Conservation (phyloP, 139 green algal genomes). For the Spirogloea muscicola region DNA sequence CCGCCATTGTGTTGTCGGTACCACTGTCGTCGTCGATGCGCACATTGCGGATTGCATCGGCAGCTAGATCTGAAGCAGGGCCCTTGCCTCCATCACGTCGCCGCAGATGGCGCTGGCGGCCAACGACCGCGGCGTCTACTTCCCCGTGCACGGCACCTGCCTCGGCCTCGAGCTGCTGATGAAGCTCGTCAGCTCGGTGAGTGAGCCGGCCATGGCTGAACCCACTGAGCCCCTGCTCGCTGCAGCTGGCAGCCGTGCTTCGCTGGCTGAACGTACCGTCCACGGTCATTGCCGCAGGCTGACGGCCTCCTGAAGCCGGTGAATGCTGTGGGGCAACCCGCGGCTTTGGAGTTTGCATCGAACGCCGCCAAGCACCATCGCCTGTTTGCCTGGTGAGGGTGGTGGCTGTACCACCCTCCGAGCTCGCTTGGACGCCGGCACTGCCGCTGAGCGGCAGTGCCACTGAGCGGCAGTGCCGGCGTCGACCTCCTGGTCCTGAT, state of each 20-base stretch:
- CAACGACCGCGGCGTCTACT: slow-evolving; percentile 49
- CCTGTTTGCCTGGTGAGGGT: slow-evolving; percentile 7
- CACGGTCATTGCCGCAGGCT: background rate
- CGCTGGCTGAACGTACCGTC: background rate
- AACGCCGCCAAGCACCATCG: background rate
- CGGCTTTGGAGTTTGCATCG: background rate
- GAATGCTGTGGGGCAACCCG: background rate
- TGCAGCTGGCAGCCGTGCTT: background rate
- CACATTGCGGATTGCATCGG: background rate
- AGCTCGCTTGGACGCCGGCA: too few relatives aligned
- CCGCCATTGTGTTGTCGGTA: background rate
- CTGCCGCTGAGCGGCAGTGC: too few relatives aligned
- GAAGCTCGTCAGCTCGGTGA: slow-evolving; percentile 24
- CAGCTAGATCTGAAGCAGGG: background rate
- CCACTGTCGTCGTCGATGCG: background rate
- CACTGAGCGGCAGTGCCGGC: too few relatives aligned
- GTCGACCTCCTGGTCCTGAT: too few relatives aligned
- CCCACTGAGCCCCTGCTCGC: background rate
- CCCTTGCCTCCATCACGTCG: background rate
- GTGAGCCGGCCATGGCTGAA: background rate
- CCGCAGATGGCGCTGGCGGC: slow-evolving; percentile 28
- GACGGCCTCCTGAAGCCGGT: slow-evolving; percentile 6
- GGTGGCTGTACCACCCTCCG: background rate
- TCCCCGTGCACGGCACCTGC: slow-evolving; percentile 53
- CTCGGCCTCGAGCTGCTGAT: slow-evolving; percentile 45